Evolutionary conservation across 1,139 yeast species (phyloP), one percentile per base, ranked within the genome.

Genomic region (Kurtzmaniella quercitrusa): DNA sequence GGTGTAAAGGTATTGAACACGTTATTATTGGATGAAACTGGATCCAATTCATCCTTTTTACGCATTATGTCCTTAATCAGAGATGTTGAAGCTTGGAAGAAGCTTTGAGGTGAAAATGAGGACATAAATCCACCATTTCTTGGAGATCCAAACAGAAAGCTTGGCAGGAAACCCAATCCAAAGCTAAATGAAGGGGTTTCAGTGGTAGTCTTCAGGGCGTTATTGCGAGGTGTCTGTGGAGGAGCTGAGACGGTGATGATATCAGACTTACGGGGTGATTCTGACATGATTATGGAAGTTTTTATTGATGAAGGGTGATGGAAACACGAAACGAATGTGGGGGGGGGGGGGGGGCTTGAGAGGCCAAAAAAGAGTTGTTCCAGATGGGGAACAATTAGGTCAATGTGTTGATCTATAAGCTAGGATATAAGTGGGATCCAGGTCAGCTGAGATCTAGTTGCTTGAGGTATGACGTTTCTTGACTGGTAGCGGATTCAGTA

Each of bases 131-230:
- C 42, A 11, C 39, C 23, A 31, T 56, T 59, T 41, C 65, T 45
- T 1, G 77, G 75, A 3, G 75, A 65, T 43, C 63, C 60, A 50
- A 71, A 67, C 40, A 63, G 68, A 52, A 71, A 70, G 6, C 74
- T 66, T 3, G 77, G 77, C 73, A 68, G 73, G 48, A 71, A 69
- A 38, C 68, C 69, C 31, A 71, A 51, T 5, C 75, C 74, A 50
- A 71, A 69, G 34, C 70, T 60, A 51, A 66, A 70, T 6, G 72
- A 60, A 1, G 76, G 73, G 11, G 73, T 66, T 36, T 52, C 41
- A 8, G 38, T 10, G 9, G 14, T 5, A 19, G 15, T 36, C 17
- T n/a, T 36, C 27, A 18, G 23, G 10, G 27, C 15, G 5, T 18
- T 36, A 16, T 53, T 46, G 46, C 63, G 50, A 4, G 71, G 70